These are phyloP conservation scores for Globisporangium lucens DNA, from an alignment of 352 stramenopile species.

Conservation along the genomic window DNA sequence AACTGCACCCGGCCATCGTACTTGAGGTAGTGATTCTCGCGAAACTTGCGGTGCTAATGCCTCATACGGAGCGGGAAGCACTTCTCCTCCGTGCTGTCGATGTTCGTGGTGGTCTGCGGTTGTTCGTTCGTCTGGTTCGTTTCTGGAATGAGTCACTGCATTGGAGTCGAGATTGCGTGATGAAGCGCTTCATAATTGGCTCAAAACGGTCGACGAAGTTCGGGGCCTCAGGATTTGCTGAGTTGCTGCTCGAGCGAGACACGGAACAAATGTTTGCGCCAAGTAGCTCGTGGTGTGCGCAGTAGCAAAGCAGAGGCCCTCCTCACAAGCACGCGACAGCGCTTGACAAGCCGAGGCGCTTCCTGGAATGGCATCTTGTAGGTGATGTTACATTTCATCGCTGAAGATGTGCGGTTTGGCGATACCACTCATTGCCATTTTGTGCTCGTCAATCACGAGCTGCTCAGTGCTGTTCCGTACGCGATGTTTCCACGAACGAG, in stretches of 20 bases:
- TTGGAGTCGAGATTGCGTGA: conserved; percentile 28
- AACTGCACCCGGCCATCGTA: conserved; percentile 85
- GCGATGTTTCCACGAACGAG: conserved; percentile 15
- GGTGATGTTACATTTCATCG: too few relatives aligned
- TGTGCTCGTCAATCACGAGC: too few relatives aligned
- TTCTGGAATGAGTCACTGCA: conserved; percentile 2
- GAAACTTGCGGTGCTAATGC: conserved; percentile 65
- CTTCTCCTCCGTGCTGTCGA: conserved; percentile 58
- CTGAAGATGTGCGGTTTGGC: too few relatives aligned
- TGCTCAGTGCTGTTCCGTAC: too few relatives aligned
- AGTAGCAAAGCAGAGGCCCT: too few relatives aligned
- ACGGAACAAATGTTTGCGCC: conserved; percentile 37
- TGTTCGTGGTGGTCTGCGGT: conserved; percentile 56
- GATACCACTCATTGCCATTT: too few relatives aligned
- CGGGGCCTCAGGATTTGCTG: conserved; percentile 24
- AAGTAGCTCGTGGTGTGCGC: conserved; percentile 14
- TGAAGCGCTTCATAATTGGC: conserved; percentile 37
- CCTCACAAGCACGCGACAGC: too few relatives aligned
- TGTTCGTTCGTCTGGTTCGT: too few relatives aligned
- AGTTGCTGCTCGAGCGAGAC: conserved; percentile 32
- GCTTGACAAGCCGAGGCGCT: too few relatives aligned
- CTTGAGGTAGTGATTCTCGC: conserved; percentile 80
- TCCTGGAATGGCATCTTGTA: too few relatives aligned
- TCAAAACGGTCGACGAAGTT: conserved; percentile 29
- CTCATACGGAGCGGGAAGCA: conserved; percentile 85